A percentile compares a stretch with the other conserved stretches of the same genome.
These are phyloP conservation scores for Chrysochromulina parva DNA, from an alignment of 78 protist genomes.

Conservation along the genomic window DNA sequence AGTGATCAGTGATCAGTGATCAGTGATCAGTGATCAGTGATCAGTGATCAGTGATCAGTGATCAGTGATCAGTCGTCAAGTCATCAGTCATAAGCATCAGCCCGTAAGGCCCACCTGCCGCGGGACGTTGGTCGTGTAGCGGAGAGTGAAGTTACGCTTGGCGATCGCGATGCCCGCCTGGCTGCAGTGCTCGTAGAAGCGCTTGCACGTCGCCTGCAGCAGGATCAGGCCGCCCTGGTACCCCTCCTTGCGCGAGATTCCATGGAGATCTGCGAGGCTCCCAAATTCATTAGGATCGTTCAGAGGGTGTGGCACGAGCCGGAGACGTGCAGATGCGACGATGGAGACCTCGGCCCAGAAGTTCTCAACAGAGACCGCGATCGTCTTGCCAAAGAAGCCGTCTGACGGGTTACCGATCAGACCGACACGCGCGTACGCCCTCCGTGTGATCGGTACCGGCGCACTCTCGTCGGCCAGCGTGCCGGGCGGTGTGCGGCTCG, in stretches of 20 bases:
- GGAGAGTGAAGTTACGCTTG: conserved; percentile 30
- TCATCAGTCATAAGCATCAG: no score
- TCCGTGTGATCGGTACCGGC: no score
- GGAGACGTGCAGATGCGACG: background rate
- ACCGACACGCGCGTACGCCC: conserved; percentile 48
- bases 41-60: no score
- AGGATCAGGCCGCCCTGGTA: conserved; percentile 56
- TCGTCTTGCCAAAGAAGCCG: conserved; percentile 59
- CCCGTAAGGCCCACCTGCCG: conserved; percentile 13
- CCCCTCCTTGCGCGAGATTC: background rate
- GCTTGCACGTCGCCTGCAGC: conserved; percentile 48
- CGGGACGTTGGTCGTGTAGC: conserved; percentile 52
- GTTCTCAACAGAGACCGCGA: conserved; percentile 24
- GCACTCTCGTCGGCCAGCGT: no score
- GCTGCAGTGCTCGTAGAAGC: conserved; percentile 27
- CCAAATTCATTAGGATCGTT: background rate
- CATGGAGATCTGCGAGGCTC: background rate
- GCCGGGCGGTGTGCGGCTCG: no score
- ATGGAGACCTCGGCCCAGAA: conserved; percentile 43
- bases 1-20: no score
- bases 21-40: no score
- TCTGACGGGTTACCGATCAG: conserved; percentile 58
- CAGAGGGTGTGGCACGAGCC: conserved; percentile 9
- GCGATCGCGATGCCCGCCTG: background rate
- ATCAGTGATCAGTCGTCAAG: no score